Evolutionary conservation across 2,329 filamentous ascomycete species (phyloP).

Genomic region (Westerdykella sp.): DNA sequence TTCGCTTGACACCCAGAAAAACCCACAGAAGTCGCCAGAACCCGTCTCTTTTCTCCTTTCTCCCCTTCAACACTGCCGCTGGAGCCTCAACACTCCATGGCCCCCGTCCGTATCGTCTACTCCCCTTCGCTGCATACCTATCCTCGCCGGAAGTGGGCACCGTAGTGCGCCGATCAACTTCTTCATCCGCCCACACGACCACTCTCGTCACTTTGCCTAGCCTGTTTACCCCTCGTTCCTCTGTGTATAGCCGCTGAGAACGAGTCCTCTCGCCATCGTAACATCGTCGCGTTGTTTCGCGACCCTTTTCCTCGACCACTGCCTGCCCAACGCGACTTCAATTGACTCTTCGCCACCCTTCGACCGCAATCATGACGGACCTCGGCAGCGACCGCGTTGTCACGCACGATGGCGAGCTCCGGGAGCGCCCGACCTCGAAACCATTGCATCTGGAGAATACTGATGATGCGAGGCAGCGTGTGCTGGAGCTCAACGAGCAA

Average conservation of each 20-base stretch:
- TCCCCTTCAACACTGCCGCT: conserved; percentile 17
- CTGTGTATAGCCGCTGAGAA: background rate
- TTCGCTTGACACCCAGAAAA: background rate
- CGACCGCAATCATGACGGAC: conserved; percentile 22
- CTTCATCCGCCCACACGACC: conserved; percentile 9
- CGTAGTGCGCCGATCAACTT: conserved; percentile 4
- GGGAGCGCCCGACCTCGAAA: conserved; percentile 26
- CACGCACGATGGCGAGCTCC: conserved; percentile 25
- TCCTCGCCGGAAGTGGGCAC: conserved; percentile 3
- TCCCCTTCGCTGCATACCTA: background rate
- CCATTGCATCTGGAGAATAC: conserved; percentile 24
- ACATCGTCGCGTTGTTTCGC: too few species aligned
- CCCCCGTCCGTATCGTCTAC: background rate
- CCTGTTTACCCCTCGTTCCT: background rate
- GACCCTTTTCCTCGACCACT: too few species aligned
- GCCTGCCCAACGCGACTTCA: conserved; percentile 8
- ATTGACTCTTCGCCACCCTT: conserved; percentile 8
- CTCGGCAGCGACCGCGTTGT: conserved; percentile 5
- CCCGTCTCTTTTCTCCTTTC: conserved; percentile 9
- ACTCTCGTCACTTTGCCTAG: conserved; percentile 4
- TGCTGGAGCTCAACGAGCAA: conserved; percentile 46
- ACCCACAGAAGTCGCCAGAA: conserved; percentile 2
- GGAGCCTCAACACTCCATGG: conserved; percentile 34
- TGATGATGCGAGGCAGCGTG: conserved; percentile 41
- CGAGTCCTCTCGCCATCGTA: background rate